Evolutionary conservation across 257 asterid genomes (phyloP).

Genomic region (Rehmannia glutinosa): DNA sequence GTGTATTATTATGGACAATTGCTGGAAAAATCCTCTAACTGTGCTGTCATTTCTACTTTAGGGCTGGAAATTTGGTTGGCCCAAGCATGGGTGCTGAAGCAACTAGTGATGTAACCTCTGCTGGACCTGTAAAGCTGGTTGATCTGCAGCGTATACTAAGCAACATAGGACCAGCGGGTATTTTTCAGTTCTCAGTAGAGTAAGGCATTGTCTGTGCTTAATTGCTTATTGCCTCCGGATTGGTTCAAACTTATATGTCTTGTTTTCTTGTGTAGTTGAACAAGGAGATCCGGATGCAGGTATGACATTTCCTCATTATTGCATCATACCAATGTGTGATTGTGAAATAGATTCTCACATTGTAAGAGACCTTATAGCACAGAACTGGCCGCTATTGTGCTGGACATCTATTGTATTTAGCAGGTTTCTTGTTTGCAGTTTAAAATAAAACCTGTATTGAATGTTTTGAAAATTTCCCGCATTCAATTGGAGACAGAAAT

Average conservation of each 20-base stretch:
- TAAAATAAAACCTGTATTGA: too few relatives aligned
- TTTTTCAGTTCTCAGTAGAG: not conserved
- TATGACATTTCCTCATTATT: slow-evolving; percentile 24
- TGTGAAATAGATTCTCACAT: not conserved
- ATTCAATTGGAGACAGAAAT: too few relatives aligned
- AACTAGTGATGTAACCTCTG: slow-evolving; percentile 77
- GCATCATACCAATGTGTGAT: not conserved
- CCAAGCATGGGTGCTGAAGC: slow-evolving; percentile 78
- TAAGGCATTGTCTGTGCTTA: slow-evolving; percentile 3
- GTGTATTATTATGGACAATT: not conserved
- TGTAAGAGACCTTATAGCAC: not conserved
- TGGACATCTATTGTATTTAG: too few relatives aligned
- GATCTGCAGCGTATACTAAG: slow-evolving; percentile 94
- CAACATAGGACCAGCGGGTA: slow-evolving; percentile 81
- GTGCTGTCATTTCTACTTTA: slow-evolving; percentile 23
- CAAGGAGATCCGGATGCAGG: slow-evolving; percentile 90
- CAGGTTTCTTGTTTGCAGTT: too few relatives aligned
- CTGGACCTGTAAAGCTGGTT: slow-evolving; percentile 85
- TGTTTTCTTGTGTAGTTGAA: slow-evolving; percentile 40
- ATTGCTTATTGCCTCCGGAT: slow-evolving; percentile 15
- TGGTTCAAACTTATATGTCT: slow-evolving; percentile 15
- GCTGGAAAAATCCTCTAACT: not conserved
- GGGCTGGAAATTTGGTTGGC: slow-evolving; percentile 88
- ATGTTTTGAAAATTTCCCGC: too few relatives aligned
- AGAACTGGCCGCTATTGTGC: not conserved